Base-by-base conservation (phyloP, 1,284 basidiomycete genomes). In the Trichosporon inkin region DNA sequence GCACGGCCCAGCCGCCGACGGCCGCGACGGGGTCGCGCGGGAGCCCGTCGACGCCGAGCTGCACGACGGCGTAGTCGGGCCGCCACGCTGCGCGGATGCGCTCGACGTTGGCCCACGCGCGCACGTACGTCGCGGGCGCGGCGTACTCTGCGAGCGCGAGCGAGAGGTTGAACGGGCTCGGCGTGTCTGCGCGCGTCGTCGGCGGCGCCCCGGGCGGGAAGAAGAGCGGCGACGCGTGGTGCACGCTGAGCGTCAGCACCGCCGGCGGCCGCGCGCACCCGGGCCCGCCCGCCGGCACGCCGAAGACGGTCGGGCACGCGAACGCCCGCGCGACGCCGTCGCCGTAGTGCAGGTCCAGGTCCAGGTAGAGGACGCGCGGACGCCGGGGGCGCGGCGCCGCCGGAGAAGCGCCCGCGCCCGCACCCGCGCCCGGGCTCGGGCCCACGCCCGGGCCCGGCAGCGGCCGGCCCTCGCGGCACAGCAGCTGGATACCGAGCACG, bases 301-400 rank as follows among this genome's bases (percentile, higher is more conserved):
- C 60, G 68, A 57, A 67, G 35, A 39, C 62, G 47, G 39, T 60
- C 8, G 68, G 73, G 37, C 70, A 73, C 60, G 81, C 78, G 72
- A 94, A 94, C 0, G 90, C 89, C 22, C 86, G 83, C 0, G 88
- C 87, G 35, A 94, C 90, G 0, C 86, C 92, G 70, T 97, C 93
- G 5, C 89, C 75, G 55, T 72, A 92, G 75, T 97, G 94, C 2
- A 97, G 80, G 74, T 97, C 93, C 14, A 97, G 79, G 73, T 97
- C 93, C 53, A 97, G 82, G 76, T 96, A 96, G 83, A 95, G 85
- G 20, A 92, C 82, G 2, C 88, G 84, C 1, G 87, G 81, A 68
- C 85, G 60, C 6, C 69, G 58, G n/a, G n/a, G n/a, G 40, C 3
- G 20, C n/a, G 60, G 22, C 10, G 55, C 1, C n/a, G 35, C 11